Evolutionary conservation across 768 basidiomycete genomes (phyloP), one percentile per base, ranked within the genome.

Genomic region (Hygrophoropsis aurantiaca): DNA sequence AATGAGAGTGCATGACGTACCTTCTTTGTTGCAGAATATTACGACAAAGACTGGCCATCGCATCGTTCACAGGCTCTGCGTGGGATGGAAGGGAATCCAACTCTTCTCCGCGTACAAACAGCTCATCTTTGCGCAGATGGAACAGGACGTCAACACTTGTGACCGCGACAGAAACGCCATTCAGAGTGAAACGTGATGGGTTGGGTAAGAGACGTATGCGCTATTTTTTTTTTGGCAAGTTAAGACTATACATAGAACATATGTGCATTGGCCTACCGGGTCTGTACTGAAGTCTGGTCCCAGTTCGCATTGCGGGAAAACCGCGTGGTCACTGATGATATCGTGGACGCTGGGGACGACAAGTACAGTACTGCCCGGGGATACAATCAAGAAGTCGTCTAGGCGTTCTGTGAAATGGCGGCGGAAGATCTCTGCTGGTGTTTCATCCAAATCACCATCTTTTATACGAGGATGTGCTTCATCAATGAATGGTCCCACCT

Each of bases 401-500:
- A 98, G 66, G 9, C 75, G 77, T 21, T 75, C 65, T 0, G 78
- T 62, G 56, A 98, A 81, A 36, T 82, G 75, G 5, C 71, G 65
- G 23, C 77, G 70, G 69, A 97, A 98, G 36, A 95, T 71, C 20
- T 80, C 77, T 4, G 69, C 53, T 0, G 90, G 87, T 1, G 80
- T 71, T 41, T 74, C 67, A 47, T 88, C 83, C 20, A 84, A 62
- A 44, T 92, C 87, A 5, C 95, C 97, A 3, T 72, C 66, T 60
- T 81, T 84, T 53, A 98, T 79, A 42, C 74, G 71, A 2, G 87
- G 80, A 62, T 98, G 91, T 15, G 75, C 64, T 0, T 79, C 67
- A 54, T 97, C 93, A 35, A 98, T 69, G 61, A 98, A 99, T 2
- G 97, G 97, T 1, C 97, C 97, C 24, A 91, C 68, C 95, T 99